A percentile compares a stretch with the other conserved stretches of the same genome.
phyloP scores from a whole-genome alignment of 352 stramenopile genomes.

The Pythium aquatile region DNA sequence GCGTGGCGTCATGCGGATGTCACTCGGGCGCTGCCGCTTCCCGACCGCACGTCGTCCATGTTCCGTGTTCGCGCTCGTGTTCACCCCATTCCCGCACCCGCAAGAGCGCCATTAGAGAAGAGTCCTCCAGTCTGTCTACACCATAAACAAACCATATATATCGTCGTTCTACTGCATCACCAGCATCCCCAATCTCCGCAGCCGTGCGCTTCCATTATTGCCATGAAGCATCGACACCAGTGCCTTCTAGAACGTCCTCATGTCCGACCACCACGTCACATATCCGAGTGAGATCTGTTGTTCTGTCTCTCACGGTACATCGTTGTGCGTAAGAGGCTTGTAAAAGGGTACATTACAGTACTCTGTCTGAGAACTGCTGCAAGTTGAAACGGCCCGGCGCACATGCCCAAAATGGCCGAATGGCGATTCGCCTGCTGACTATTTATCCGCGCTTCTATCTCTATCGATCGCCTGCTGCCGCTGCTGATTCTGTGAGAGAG shows the following conservation, averaged over 20 bases:
- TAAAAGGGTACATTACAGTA: background rate
- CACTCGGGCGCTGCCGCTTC: conserved; percentile 29
- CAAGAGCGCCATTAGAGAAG: conserved; percentile 3
- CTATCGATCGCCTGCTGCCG: background rate
- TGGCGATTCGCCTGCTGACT: background rate
- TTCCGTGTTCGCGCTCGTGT: conserved; percentile 2
- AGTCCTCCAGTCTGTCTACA: background rate
- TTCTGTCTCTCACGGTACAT: conserved; percentile 11
- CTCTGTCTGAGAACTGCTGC: background rate
- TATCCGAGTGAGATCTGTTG: background rate
- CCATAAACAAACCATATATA: conserved; percentile 6
- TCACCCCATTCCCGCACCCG: background rate
- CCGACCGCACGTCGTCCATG: conserved; percentile 2
- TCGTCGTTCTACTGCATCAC: background rate
- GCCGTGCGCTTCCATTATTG: background rate
- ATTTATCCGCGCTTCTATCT: background rate
- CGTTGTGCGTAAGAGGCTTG: background rate
- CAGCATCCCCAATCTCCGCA: background rate
- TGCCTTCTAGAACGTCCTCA: background rate
- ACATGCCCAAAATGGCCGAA: conserved; percentile 14
- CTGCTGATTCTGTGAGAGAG: background rate
- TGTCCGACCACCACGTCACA: background rate
- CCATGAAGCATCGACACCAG: background rate
- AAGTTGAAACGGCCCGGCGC: conserved; percentile 3
- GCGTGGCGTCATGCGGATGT: conserved; percentile 28